Base-by-base conservation (phyloP, 805 yeast species). In the Suhomyces xylopsoci region DNA sequence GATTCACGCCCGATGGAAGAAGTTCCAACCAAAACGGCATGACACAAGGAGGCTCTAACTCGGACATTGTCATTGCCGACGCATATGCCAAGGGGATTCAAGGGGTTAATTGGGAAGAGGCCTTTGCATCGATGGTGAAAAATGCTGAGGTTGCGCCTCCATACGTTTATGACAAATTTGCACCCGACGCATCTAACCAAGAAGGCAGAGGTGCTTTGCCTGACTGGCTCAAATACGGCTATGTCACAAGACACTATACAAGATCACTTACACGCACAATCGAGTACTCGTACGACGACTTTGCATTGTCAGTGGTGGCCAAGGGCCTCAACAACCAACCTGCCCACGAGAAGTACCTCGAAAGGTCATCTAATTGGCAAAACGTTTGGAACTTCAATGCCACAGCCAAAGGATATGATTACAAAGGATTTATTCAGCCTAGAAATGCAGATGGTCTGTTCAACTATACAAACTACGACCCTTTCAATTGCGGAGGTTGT, bases 221-320 rank as follows among this genome's bases (percentile, higher is more conserved):
- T 2, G 73, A 69, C 45, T 71, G 75, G 74, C 54, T 64, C 4
- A 26, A 60, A 26, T 61, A 62, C 28, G 73, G 73, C 0, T 70
- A 62, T 47, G 55, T 71, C 15, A 66, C 75, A 0, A 54, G 70
- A 30, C 62, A 64, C 47, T 65, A 59, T 40, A 66, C 71, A 2
- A 57, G 76, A 30, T 62, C 68, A 7, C 66, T 69, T 7, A 64
- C 72, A 3, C 62, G 75, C 56, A 70, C 75, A 0, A 62, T 71
- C 59, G 76, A 71, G 49, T 71, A 69, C 55, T 56, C 73, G 3
- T 69, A 69, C 54, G 67, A 71, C 52, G 76, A 70, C 56, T 71
- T 59, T 54, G 71, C 69, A 1, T 49, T 71, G 12, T 58, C 67
- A 7, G 68, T 66, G 20, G 71, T 69, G 15, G 73, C 76, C 2